A percentile compares a stretch with the other conserved stretches of the same genome.
Evolutionary conservation across 106 monocot species (phyloP).

Genomic region (Dendrobium chrysotoxum): DNA sequence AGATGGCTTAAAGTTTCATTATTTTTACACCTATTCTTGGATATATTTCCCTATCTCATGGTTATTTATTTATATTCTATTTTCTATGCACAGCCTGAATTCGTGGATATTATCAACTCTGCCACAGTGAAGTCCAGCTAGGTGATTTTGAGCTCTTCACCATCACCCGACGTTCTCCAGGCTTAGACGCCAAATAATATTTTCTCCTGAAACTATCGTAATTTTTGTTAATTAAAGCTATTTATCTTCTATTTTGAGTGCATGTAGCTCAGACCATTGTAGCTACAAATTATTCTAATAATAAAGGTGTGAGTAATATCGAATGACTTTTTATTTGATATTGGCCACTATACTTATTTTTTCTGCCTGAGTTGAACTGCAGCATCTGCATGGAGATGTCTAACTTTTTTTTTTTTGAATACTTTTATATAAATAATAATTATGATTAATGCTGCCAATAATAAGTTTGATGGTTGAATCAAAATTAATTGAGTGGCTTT

Average conservation of each 20-base stretch:
- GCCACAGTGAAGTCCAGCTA: conserved; percentile 45
- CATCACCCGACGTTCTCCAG: too few relatives aligned
- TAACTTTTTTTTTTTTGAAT: too few relatives aligned
- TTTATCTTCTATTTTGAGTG: neutral
- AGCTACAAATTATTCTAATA: neutral
- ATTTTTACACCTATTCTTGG: too few relatives aligned
- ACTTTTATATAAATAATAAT: too few relatives aligned
- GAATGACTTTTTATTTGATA: too few relatives aligned
- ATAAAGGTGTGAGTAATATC: neutral
- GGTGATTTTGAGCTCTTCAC: neutral
- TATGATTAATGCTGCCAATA: too few relatives aligned
- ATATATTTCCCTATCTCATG: neutral
- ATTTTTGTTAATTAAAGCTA: neutral
- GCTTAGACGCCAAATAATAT: neutral
- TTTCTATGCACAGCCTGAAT: conserved; percentile 51
- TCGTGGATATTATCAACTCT: conserved; percentile 79
- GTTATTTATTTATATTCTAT: neutral
- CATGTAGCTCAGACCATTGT: neutral
- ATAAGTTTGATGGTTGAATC: too few relatives aligned
- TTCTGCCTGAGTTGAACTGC: too few relatives aligned
- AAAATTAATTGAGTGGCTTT: too few relatives aligned
- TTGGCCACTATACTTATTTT: neutral
- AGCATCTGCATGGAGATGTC: too few relatives aligned
- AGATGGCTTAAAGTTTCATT: too few relatives aligned
- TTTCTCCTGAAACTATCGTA: neutral